A percentile compares a stretch with the other conserved stretches of the same genome.
Conservation (phyloP, 176 grass and related monocot species). For the Hordeum marinum region DNA sequence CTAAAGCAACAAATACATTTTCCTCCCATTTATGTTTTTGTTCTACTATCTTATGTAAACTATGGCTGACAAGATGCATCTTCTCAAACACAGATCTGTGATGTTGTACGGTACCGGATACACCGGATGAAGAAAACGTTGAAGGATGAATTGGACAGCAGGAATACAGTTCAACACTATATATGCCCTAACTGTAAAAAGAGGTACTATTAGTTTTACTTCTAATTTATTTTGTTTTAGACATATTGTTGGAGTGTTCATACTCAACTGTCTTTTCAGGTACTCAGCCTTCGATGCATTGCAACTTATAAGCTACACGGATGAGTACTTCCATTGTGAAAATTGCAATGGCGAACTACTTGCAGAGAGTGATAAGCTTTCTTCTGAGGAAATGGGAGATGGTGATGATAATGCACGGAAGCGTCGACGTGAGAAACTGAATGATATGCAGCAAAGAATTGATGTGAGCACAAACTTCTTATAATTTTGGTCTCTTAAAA, state of each 20-base stretch:
- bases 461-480: constrained; percentile 48
- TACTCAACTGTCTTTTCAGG: constrained; percentile 31
- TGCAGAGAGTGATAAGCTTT: constrained; percentile 97
- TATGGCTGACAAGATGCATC: constrained; percentile 15
- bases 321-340: constrained; percentile 94
- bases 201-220: constrained; percentile 46
- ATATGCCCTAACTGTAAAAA: constrained; percentile 89
- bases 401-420: constrained; percentile 87
- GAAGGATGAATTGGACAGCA: constrained; percentile 96
- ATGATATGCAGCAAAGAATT: constrained; percentile 86
- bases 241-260: background rate
- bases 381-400: constrained; percentile 97
- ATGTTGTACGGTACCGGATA: constrained; percentile 90
- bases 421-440: constrained; percentile 79
- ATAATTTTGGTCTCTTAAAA: background rate
- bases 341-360: constrained; percentile 90
- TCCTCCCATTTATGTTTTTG: background rate
- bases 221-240: constrained; percentile 2
- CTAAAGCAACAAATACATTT: background rate
- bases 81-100: constrained; percentile 61
- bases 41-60: constrained; percentile 10
- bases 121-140: constrained; percentile 97
- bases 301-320: constrained; percentile 72
- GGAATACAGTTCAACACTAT: constrained; percentile 93
- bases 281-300: constrained; percentile 97